Evolutionary conservation across 306 rosid genomes (phyloP).

Genomic region (Pterocarpus santalinus): DNA sequence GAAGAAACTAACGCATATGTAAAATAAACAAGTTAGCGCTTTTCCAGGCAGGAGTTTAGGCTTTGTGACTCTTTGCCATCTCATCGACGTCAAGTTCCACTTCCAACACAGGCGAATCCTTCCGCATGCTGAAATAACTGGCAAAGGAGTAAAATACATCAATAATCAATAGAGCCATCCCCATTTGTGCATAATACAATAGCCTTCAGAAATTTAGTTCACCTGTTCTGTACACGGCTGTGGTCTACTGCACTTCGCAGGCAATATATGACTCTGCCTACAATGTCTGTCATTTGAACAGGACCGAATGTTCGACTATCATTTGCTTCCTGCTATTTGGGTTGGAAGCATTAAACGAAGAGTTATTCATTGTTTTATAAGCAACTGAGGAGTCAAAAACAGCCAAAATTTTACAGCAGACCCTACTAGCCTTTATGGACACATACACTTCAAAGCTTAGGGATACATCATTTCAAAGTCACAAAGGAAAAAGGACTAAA

Average conservation of each 20-base stretch:
- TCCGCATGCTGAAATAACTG: constrained; percentile 74
- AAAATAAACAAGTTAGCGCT: constrained; percentile 54
- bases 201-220: constrained; percentile 42
- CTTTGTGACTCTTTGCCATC: constrained; percentile 84
- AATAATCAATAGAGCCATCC: constrained; percentile 13
- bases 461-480: background rate
- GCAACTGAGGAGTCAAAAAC: constrained; percentile 31
- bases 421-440: constrained; percentile 19
- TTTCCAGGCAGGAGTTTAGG: constrained; percentile 50
- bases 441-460: constrained; percentile 25
- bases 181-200: constrained; percentile 13
- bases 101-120: constrained; percentile 78
- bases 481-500: constrained; percentile 16
- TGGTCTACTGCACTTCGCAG: constrained; percentile 93
- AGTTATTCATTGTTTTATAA: constrained; percentile 3
- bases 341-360: constrained; percentile 34
- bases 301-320: constrained; percentile 97
- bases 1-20: constrained; percentile 47
- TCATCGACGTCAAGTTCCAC: constrained; percentile 90
- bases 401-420: constrained; percentile 28
- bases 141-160: constrained; percentile 42
- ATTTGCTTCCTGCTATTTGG: constrained; percentile 78
- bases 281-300: constrained; percentile 78
- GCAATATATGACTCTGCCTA: constrained; percentile 94
- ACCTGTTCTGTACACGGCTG: constrained; percentile 94